Evolutionary conservation across 805 yeast species (phyloP).

Genomic region (Lipomyces chichibuensis): DNA sequence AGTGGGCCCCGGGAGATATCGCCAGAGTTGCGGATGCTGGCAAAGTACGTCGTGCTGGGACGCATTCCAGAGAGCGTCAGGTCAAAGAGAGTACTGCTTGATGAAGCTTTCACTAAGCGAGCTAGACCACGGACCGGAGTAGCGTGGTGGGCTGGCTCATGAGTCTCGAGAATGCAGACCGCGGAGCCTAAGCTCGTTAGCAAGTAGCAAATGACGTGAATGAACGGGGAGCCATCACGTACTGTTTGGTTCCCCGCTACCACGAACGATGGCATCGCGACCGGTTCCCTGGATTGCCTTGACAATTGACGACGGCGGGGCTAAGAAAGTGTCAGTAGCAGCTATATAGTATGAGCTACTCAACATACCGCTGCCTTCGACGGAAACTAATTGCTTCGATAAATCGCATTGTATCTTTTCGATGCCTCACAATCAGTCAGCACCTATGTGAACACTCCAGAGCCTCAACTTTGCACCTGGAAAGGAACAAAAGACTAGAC

Average conservation of each 20-base stretch:
- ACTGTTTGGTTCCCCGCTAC: constrained; percentile 77
- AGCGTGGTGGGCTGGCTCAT: constrained; percentile 51
- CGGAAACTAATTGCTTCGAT: constrained; percentile 61
- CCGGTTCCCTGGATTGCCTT: constrained; percentile 72
- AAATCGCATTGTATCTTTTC: constrained; percentile 60
- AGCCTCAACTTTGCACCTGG: not conserved
- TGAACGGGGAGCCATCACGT: not conserved
- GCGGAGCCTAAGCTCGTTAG: constrained; percentile 63
- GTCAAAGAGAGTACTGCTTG: constrained; percentile 65
- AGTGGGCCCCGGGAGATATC: constrained; percentile 73
- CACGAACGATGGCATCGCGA: constrained; percentile 87
- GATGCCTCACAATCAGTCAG: constrained; percentile 47
- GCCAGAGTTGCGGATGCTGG: constrained; percentile 70
- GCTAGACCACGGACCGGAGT: constrained; percentile 84
- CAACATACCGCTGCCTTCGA: constrained; percentile 54
- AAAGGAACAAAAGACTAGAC: not conserved
- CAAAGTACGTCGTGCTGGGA: constrained; percentile 65
- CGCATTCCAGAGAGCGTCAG: constrained; percentile 72
- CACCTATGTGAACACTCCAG: not conserved
- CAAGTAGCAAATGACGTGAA: not conserved
- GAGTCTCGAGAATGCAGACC: constrained; percentile 82
- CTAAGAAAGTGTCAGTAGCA: constrained; percentile 27
- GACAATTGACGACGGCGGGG: constrained; percentile 77
- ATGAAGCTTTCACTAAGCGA: constrained; percentile 71
- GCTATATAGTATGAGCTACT: not conserved